Base-by-base conservation (phyloP, 768 basidiomycete species). In the Phlebiopsis gigantea region DNA sequence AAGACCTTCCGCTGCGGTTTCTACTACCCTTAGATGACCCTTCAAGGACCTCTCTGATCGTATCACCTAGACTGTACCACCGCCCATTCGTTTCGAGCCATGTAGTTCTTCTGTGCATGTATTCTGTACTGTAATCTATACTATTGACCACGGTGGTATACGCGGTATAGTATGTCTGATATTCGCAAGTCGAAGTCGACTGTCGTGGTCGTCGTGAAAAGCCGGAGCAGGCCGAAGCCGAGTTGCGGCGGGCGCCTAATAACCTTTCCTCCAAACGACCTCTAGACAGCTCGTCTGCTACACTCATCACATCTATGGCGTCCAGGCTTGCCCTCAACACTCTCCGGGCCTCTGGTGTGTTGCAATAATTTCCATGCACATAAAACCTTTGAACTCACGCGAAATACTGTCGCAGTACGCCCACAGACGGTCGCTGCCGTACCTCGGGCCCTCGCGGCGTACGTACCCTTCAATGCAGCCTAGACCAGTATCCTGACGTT, bases 241-340 rank as follows among this genome's bases (percentile, higher is more conserved):
- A 34, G 53, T 47, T 22, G 25, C 46, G 41, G 2, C 48, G 39
- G 30, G 53, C 51, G 49, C 46, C 41, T 49, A 12, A 9, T 10
- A 15, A 43, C 55, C 43, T 53, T 55, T 55, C 39, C 53, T 31
- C 50, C 53, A 43, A 51, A 41, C 58, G 53, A 59, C 58, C 53
- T 55, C 53, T 25, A 55, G 53, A 45, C 46, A 55, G 46, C 42
- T 59, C 46, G 46, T 55, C 48, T 51, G 46, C 53, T 45, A 25
- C 46, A 24, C 28, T 45, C 47, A 48, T 39, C 34, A 42, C 34
- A 14, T 47, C 49, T 62, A 87, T 87, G 85, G 84, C 84, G 62
- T 85, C 85, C 69, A 82, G 84, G 79, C 81, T 87, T 73, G 84
- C 83, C 70, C 70, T 85, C 63, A 80, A 73, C 76, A 74, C 85